Base-by-base conservation (phyloP, 1,139 yeast species). In the Saccharomyces hybrid region DNA sequence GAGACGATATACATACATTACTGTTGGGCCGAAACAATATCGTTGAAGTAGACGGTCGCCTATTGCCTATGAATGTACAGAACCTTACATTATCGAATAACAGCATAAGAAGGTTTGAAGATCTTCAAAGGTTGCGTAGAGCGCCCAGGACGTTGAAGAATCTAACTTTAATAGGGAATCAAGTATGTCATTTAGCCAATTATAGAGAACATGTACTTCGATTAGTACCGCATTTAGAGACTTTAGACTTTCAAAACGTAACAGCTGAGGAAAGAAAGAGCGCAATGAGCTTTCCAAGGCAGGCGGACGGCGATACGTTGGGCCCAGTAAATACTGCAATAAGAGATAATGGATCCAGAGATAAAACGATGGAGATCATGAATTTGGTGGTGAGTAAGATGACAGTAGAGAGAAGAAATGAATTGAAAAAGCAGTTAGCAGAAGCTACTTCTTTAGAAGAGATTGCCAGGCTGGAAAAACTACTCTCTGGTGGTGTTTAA, bases 401-500 rank as follows among this genome's bases (percentile, higher is more conserved):
- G 60, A 74, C 83, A 1, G 81, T 77, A 13, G 89, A 85, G 52
- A 62, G 57, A 29, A 78, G 76, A 57, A 69, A 70, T 14, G 71
- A 71, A 53, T 69, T 90, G 51, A 75, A 83, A 59, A 68, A 73
- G 50, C 78, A 81, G 56, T 72, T 90, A 54, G 77, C 77, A 53
- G 72, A 71, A 38, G 95, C 96, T 0, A 76, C 81, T 4, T 82
- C 84, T 53, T 68, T 90, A 57, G 86, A 79, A 13, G 96, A 90
- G 60, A 85, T 90, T 13, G 88, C 85, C 59, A 72, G 81, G 52
- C 79, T 90, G 29, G 96, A 88, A 66, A 72, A 73, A 44, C 49
- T 67, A 46, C 57, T 69, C 2, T 59, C 71, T 8, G 70, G 71
- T 14, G 66, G 65, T 26, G 56, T 64, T 34, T 59, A 53, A 53